phyloP scores from a whole-genome alignment of 306 rosid species.

The Quercus mongolica region DNA sequence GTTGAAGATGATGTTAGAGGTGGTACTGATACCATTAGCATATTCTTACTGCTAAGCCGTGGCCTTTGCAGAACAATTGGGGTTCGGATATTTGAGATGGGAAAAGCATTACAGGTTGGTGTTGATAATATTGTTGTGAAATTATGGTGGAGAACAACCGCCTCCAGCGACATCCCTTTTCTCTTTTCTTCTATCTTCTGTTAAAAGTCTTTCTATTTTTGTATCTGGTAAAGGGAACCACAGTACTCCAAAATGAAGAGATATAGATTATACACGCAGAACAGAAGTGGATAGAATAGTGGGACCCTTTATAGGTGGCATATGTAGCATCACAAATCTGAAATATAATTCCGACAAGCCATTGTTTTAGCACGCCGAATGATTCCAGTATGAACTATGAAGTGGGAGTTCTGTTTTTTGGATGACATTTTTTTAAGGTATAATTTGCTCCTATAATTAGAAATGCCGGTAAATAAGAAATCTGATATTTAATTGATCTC shows the following conservation, averaged over 20 bases:
- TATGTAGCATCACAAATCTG: too few species aligned
- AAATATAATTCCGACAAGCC: too few species aligned
- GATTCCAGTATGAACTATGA: too few species aligned
- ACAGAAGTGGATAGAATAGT: conserved; percentile 9
- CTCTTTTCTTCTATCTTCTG: background rate
- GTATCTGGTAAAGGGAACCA: too few species aligned
- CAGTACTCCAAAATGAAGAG: background rate
- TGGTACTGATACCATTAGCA: background rate
- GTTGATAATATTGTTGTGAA: background rate
- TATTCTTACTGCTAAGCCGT: background rate
- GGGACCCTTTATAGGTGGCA: background rate
- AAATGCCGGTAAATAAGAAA: too few species aligned
- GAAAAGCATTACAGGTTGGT: background rate
- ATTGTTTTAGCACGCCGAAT: too few species aligned
- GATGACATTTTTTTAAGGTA: too few species aligned
- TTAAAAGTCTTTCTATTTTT: background rate
- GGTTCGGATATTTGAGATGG: conserved; percentile 2
- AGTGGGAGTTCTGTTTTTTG: too few species aligned
- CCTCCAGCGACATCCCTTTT: conserved; percentile 11
- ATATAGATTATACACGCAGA: background rate
- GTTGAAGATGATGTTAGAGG: background rate
- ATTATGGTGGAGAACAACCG: background rate
- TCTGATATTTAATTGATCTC: too few species aligned
- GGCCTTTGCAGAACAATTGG: background rate
- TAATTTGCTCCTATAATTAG: too few species aligned